These are phyloP conservation scores for Zarea fungicola DNA, from an alignment of 2,329 filamentous ascomycete genomes.

Conservation along the genomic window DNA sequence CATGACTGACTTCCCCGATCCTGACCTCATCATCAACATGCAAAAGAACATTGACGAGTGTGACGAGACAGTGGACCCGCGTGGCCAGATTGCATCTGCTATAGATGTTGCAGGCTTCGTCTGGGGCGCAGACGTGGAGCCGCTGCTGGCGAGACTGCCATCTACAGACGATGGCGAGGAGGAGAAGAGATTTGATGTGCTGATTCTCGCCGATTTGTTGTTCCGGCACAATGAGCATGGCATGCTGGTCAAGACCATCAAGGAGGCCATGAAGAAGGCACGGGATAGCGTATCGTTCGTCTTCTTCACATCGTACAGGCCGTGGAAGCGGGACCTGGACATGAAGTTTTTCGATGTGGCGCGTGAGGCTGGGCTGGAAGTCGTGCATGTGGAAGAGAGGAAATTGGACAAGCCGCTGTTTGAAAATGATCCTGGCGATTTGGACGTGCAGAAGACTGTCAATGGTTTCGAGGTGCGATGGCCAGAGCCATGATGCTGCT, in stretches of 20 bases:
- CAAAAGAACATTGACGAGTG: slow-evolving; percentile 65
- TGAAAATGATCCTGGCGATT: slow-evolving; percentile 80
- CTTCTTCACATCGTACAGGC: slow-evolving; percentile 91
- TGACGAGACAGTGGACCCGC: slow-evolving; percentile 30
- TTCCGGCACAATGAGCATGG: slow-evolving; percentile 87
- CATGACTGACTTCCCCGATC: slow-evolving; percentile 84
- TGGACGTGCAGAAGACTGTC: slow-evolving; percentile 74
- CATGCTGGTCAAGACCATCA: slow-evolving; percentile 69
- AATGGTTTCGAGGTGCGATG: slow-evolving; percentile 72
- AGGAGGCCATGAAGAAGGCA: slow-evolving; percentile 55
- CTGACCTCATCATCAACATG: slow-evolving; percentile 76
- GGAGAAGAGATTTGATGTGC: slow-evolving; percentile 59
- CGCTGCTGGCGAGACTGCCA: slow-evolving; percentile 55
- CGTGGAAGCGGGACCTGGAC: slow-evolving; percentile 83
- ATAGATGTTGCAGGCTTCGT: slow-evolving; percentile 68
- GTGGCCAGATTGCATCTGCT: slow-evolving; percentile 25
- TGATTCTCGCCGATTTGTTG: slow-evolving; percentile 82
- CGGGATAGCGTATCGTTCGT: slow-evolving; percentile 64
- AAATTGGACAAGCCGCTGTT: slow-evolving; percentile 85
- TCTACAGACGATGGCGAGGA: slow-evolving; percentile 18
- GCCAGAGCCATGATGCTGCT: slow-evolving; percentile 41
- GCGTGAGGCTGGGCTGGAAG: slow-evolving; percentile 62
- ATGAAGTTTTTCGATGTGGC: slow-evolving; percentile 80
- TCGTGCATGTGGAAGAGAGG: slow-evolving; percentile 76
- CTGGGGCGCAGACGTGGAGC: slow-evolving; percentile 66